Evolutionary conservation across 2,329 filamentous ascomycete species (phyloP).

Genomic region (Elsinoe fawcettii): DNA sequence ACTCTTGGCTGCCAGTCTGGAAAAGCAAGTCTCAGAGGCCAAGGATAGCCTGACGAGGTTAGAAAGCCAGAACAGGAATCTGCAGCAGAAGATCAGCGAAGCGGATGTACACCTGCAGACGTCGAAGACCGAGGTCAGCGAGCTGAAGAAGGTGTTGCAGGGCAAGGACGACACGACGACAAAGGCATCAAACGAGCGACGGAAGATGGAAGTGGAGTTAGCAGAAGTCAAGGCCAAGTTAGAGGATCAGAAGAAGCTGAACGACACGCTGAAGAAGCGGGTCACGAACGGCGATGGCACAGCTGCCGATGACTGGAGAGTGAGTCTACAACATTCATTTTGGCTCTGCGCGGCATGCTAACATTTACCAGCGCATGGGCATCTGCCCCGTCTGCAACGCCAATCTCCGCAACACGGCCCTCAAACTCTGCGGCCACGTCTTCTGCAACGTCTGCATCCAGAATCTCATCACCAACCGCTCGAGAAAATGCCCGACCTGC

Average conservation of each 20-base stretch:
- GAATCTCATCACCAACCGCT: conserved; percentile 78
- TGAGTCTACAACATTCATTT: conserved; percentile 43
- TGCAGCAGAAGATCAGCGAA: conserved; percentile 66
- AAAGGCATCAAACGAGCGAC: conserved; percentile 54
- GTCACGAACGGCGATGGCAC: conserved; percentile 61
- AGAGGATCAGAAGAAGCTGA: conserved; percentile 70
- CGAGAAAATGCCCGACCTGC: conserved; percentile 92
- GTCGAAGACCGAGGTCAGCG: conserved; percentile 65
- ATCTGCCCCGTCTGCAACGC: conserved; percentile 88
- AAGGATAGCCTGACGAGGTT: conserved; percentile 69
- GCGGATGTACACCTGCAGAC: conserved; percentile 61
- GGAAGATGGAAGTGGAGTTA: conserved; percentile 60
- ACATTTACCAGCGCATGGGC: conserved; percentile 53
- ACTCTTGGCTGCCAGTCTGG: conserved; percentile 69
- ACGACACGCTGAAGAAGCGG: conserved; percentile 80
- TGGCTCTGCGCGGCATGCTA: not conserved
- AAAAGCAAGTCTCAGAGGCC: conserved; percentile 81
- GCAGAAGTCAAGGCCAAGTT: conserved; percentile 72
- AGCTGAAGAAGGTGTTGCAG: conserved; percentile 66
- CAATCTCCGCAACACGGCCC: conserved; percentile 86
- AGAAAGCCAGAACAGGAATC: conserved; percentile 62
- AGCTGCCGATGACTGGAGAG: conserved; percentile 77
- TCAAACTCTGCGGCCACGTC: conserved; percentile 91
- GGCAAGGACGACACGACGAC: conserved; percentile 64
- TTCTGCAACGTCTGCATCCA: conserved; percentile 91